Evolutionary conservation across 1,284 basidiomycete genomes (phyloP).

Genomic region (Cutaneotrichosporon spelunceum): DNA sequence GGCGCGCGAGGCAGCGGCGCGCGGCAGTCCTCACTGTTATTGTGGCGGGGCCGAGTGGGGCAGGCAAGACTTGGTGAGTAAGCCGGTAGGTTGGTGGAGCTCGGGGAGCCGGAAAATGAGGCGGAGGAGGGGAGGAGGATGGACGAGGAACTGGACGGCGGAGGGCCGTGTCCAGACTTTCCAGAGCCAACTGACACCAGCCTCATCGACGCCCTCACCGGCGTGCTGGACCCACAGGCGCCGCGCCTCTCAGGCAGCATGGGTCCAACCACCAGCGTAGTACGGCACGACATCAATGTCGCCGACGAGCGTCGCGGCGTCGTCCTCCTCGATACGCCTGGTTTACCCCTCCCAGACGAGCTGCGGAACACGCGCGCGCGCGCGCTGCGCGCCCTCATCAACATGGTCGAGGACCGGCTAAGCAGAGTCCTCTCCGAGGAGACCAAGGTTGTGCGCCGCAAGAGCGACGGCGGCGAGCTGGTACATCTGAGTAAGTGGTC

Average conservation of each 20-base stretch:
- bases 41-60: conserved; percentile 39
- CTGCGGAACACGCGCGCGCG: conserved; percentile 18
- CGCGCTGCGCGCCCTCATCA: conserved; percentile 34
- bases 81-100: background rate
- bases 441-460: conserved; percentile 38
- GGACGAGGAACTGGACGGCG: too few species aligned
- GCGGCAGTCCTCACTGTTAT: conserved; percentile 36
- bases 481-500: conserved; percentile 40
- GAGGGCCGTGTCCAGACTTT: conserved; percentile 19
- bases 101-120: background rate
- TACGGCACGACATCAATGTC: conserved; percentile 14
- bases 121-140: background rate
- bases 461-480: conserved; percentile 38
- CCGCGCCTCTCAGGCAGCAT: conserved; percentile 10
- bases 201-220: conserved; percentile 21
- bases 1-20: conserved; percentile 18
- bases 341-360: conserved; percentile 23
- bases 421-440: conserved; percentile 43
- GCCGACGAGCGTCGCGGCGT: conserved; percentile 16
- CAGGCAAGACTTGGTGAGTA: conserved; percentile 44
- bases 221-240: conserved; percentile 16
- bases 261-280: conserved; percentile 15
- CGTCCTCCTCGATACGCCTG: conserved; percentile 42
- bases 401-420: conserved; percentile 42
- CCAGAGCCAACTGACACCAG: conserved; percentile 10